phyloP scores from a whole-genome alignment of 2,329 filamentous ascomycete species.

The Pseudocercospora crystallina region DNA sequence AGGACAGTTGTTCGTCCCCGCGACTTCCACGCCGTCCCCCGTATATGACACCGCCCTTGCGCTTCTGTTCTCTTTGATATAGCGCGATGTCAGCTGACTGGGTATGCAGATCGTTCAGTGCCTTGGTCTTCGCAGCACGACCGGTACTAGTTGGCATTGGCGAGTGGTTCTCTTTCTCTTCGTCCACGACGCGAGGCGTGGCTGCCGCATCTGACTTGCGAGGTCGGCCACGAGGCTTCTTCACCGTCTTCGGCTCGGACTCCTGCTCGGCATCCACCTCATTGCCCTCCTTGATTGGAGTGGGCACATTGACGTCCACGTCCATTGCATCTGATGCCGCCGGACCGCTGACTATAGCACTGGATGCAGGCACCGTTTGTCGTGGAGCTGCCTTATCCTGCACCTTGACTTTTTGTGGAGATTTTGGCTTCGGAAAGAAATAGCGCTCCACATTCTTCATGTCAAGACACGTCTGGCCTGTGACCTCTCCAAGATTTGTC shows the following conservation, averaged over 20 bases:
- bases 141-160: conserved; percentile 70
- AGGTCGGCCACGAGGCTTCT: conserved; percentile 31
- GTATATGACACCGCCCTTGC: conserved; percentile 65
- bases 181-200: conserved; percentile 30
- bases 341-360: conserved; percentile 8
- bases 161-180: conserved; percentile 79
- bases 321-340: conserved; percentile 24
- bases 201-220: conserved; percentile 22
- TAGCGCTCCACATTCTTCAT: conserved; percentile 69
- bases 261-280: conserved; percentile 13
- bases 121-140: conserved; percentile 84
- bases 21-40: conserved; percentile 51
- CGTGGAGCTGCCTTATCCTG: conserved; percentile 22
- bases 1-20: conserved; percentile 45
- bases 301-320: conserved; percentile 10
- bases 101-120: conserved; percentile 71
- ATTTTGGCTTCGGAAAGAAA: conserved; percentile 51
- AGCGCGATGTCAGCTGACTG: conserved; percentile 81
- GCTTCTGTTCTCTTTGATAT: conserved; percentile 92
- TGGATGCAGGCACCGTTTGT: conserved; percentile 25
- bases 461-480: conserved; percentile 84
- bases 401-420: conserved; percentile 26
- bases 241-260: conserved; percentile 22
- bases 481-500: conserved; percentile 89
- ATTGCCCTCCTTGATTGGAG: conserved; percentile 4